Evolutionary conservation across 768 basidiomycete genomes (phyloP), one percentile per base, ranked within the genome.

Genomic region (Lactarius psammicola): DNA sequence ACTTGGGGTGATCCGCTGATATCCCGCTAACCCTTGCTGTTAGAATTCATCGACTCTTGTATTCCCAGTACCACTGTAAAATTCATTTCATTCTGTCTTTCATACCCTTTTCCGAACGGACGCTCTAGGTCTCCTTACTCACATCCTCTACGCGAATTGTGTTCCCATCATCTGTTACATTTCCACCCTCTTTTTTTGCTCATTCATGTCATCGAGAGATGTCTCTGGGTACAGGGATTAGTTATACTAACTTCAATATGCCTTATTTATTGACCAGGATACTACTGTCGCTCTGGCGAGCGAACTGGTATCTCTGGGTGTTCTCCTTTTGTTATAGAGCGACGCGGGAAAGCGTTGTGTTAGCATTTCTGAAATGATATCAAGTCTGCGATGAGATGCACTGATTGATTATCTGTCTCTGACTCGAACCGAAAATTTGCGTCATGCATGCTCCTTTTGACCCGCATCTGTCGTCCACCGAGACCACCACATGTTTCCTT

Each of bases 41-140:
- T 30, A 49, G 60, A 36, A 54, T 17, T 23, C 18, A 49, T 42
- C 30, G 40, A 59, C 64, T 34, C 30, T 34, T 67, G 61, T 67
- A 66, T 59, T 36, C 40, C 40, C 44, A 34, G 23, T 55, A 59
- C 38, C 31, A 54, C 62, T 67, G 66, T 67, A 67, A 66, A 54
- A 59, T 42, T 46, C 56, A 3, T 26, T 56, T 62, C 31, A 23
- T 40, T 42, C 60, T 56, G 34, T 30, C 4, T 18, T 20, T 51
- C 54, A 30, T 30, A 30, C 54, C 54, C 54, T 33, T 55, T 8
- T 8, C 30, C 15, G 28, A 53, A 55, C 11, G 40, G 44, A 60
- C 54, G 17, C 23, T 30, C 20, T 34, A 31, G 17, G 18, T 28
- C 13, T 44, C 15, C 51, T 61, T 38, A 18, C 8, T 40, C 30